These are phyloP conservation scores for Aspergillus cavernicola DNA, from an alignment of 495 filamentous ascomycete genomes.

Conservation along the genomic window DNA sequence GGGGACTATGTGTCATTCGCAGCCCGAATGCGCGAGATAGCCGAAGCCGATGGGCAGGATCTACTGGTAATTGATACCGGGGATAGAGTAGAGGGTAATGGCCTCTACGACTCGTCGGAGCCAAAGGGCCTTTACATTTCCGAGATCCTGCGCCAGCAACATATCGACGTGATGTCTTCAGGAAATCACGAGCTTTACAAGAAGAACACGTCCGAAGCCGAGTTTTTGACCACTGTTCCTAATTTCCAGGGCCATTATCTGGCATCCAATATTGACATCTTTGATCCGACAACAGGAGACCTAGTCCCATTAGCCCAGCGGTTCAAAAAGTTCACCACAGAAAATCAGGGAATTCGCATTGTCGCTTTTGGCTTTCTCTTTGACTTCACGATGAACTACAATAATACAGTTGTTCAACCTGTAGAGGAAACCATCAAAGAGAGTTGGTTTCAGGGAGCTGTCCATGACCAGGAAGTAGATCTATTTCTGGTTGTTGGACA, in stretches of 20 bases:
- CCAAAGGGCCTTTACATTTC: constrained; percentile 86
- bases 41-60: constrained; percentile 74
- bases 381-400: constrained; percentile 82
- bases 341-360: constrained; percentile 78
- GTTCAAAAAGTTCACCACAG: constrained; percentile 83
- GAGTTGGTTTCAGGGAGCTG: constrained; percentile 84
- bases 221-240: constrained; percentile 74
- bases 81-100: constrained; percentile 92
- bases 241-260: constrained; percentile 73
- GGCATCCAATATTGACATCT: constrained; percentile 90
- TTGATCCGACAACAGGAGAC: constrained; percentile 63
- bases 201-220: constrained; percentile 65
- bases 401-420: constrained; percentile 80
- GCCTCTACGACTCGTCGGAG: constrained; percentile 85
- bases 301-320: constrained; percentile 74
- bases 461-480: constrained; percentile 75
- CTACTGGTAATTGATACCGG: constrained; percentile 90
- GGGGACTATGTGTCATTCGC: constrained; percentile 97
- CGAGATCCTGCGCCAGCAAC: constrained; percentile 76
- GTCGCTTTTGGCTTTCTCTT: constrained; percentile 92
- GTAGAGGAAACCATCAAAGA: constrained; percentile 77
- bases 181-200: constrained; percentile 97
- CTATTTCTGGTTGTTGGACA: constrained; percentile 86
- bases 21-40: constrained; percentile 69
- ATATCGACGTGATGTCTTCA: constrained; percentile 79